A percentile compares a stretch with the other conserved stretches of the same genome.
These are phyloP conservation scores for Septoria linicola DNA, from an alignment of 2,329 filamentous ascomycete genomes.

Conservation along the genomic window DNA sequence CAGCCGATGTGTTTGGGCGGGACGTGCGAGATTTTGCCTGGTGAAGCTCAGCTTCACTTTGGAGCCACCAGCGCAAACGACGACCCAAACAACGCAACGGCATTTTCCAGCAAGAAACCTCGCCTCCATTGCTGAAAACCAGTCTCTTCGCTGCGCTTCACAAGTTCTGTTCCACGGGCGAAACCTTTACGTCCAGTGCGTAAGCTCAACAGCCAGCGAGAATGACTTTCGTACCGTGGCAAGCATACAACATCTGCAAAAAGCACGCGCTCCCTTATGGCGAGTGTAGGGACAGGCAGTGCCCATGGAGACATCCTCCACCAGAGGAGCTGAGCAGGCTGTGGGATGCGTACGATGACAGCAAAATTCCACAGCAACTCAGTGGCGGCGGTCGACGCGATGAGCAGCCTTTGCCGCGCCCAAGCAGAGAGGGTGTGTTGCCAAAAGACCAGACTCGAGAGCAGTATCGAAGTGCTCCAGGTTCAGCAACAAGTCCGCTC, in stretches of 20 bases:
- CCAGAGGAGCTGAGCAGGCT: conserved; percentile 15
- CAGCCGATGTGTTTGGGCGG: no score
- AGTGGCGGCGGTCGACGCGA: background rate
- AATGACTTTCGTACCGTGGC: conserved; percentile 29
- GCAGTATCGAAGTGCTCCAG: no score
- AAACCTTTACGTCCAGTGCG: no score
- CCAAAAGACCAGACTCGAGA: background rate
- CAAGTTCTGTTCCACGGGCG: no score
- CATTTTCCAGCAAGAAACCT: no score
- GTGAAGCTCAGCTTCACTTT: background rate
- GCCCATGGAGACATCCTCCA: conserved; percentile 26
- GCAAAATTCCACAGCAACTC: background rate
- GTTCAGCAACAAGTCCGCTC: background rate
- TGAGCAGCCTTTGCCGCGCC: background rate
- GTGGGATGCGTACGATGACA: conserved; percentile 22
- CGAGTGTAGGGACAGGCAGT: conserved; percentile 16
- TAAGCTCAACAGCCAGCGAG: background rate
- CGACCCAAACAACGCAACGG: background rate
- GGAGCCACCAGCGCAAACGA: background rate
- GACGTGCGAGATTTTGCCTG: no score
- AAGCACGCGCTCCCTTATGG: conserved; percentile 22
- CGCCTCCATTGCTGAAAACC: no score
- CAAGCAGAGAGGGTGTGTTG: background rate
- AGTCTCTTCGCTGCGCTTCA: no score
- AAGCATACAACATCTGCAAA: conserved; percentile 27